A percentile compares a stretch with the other conserved stretches of the same genome.
Conservation (phyloP, 2,329 filamentous ascomycete genomes). For the Penicillium sp. region DNA sequence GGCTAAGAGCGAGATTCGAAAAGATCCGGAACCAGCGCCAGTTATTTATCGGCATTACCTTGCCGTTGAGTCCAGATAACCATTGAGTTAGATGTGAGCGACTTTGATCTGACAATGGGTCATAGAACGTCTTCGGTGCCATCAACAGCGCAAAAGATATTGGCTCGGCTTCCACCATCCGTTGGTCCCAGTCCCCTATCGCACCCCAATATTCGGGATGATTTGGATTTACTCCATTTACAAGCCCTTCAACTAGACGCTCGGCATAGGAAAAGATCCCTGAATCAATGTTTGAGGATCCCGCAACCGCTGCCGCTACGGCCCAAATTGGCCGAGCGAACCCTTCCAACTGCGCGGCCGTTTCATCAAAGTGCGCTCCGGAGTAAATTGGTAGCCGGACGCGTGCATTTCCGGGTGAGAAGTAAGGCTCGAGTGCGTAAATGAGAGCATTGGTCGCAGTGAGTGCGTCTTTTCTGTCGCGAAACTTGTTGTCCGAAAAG, state of each 20-base stretch:
- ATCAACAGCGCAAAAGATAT: conserved; percentile 8
- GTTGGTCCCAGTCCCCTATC: conserved; percentile 7
- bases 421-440: conserved; percentile 1
- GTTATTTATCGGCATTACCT: conserved; percentile 49
- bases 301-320: neutral
- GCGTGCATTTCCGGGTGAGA: conserved; percentile 2
- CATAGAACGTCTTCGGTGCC: conserved; percentile 2
- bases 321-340: conserved; percentile 6
- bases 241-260: neutral
- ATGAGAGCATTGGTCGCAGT: neutral
- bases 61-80: conserved; percentile 45
- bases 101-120: neutral
- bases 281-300: neutral
- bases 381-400: conserved; percentile 3
- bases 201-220: conserved; percentile 7
- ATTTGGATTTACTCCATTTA: conserved; percentile 4
- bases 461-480: neutral
- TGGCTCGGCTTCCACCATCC: conserved; percentile 7
- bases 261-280: neutral
- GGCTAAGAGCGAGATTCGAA: conserved; percentile 48
- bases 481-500: conserved; percentile 4
- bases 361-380: conserved; percentile 5
- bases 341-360: conserved; percentile 2
- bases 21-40: conserved; percentile 56
- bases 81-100: conserved; percentile 15